phyloP scores from a whole-genome alignment of 164 flowering plant genomes.

The grape (Vitis vinifera) region DNA sequence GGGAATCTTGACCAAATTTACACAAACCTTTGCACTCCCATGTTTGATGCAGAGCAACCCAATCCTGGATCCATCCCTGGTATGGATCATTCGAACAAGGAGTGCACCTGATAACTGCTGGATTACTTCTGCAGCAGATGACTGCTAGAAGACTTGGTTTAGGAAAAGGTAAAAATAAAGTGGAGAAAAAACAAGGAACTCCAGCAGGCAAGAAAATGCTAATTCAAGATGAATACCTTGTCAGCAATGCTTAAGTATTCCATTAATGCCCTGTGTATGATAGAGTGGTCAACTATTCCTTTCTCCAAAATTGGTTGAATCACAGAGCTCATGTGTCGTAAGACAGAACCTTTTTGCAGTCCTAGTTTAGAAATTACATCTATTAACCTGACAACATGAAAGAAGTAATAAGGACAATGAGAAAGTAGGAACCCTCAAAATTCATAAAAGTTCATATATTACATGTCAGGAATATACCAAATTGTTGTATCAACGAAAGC shows the following conservation, averaged over 20 bases:
- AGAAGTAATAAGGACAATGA: neutral
- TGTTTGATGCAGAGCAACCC: constrained; percentile 84
- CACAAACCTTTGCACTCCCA: constrained; percentile 87
- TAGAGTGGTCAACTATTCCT: constrained; percentile 94
- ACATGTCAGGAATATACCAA: too few species aligned
- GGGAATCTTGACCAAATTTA: neutral
- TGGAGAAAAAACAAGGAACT: neutral
- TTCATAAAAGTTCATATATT: too few species aligned
- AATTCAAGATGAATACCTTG: constrained; percentile 42
- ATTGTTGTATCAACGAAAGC: too few species aligned
- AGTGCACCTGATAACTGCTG: constrained; percentile 76
- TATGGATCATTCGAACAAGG: constrained; percentile 85
- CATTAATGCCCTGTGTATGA: constrained; percentile 66
- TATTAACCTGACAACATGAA: constrained; percentile 55
- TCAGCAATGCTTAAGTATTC: constrained; percentile 86
- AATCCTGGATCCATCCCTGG: constrained; percentile 77
- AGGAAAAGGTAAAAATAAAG: constrained; percentile 16
- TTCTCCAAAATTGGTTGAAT: constrained; percentile 90
- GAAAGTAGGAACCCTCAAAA: too few species aligned
- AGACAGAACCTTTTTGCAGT: constrained; percentile 67
- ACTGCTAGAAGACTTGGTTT: constrained; percentile 40
- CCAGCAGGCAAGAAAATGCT: constrained; percentile 2
- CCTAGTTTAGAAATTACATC: constrained; percentile 79
- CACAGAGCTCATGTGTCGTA: constrained; percentile 69
- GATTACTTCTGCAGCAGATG: constrained; percentile 75